phyloP scores from a whole-genome alignment of 2,329 filamentous ascomycete genomes.

The Phyllosticta ampelicida region DNA sequence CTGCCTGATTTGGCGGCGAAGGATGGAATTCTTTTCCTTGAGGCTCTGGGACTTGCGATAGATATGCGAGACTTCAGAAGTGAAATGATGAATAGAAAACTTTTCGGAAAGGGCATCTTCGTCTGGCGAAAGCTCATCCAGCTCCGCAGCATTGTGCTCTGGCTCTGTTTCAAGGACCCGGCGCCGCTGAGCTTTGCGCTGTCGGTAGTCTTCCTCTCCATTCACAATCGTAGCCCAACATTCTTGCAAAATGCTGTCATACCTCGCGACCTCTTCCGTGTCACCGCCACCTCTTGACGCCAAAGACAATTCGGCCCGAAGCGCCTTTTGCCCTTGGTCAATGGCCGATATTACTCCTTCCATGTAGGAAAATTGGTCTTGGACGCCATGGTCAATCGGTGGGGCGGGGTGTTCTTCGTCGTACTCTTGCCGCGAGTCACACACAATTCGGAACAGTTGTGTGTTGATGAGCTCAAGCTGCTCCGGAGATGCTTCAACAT shows the following conservation, averaged over 20 bases:
- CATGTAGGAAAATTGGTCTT: slow-evolving; percentile 59
- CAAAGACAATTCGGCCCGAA: not conserved
- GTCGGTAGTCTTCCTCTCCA: slow-evolving; percentile 31
- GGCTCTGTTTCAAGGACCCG: slow-evolving; percentile 38
- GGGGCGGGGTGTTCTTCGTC: slow-evolving; percentile 33
- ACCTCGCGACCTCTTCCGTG: slow-evolving; percentile 17
- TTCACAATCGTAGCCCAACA: slow-evolving; percentile 43
- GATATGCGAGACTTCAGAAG: slow-evolving; percentile 65
- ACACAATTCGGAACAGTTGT: slow-evolving; percentile 44
- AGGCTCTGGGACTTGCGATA: slow-evolving; percentile 66
- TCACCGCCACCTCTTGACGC: not conserved
- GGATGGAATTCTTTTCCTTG: slow-evolving; percentile 77
- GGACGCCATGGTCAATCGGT: slow-evolving; percentile 48
- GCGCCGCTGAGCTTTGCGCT: slow-evolving; percentile 26
- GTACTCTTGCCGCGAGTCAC: slow-evolving; percentile 39
- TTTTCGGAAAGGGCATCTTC: slow-evolving; percentile 49
- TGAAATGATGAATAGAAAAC: slow-evolving; percentile 68
- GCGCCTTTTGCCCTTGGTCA: slow-evolving; percentile 14
- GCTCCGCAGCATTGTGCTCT: slow-evolving; percentile 39
- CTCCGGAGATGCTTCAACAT: slow-evolving; percentile 27
- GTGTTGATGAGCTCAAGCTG: slow-evolving; percentile 44
- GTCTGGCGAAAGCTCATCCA: slow-evolving; percentile 52
- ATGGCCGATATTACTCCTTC: slow-evolving; percentile 46
- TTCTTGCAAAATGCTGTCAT: slow-evolving; percentile 18
- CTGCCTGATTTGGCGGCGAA: slow-evolving; percentile 88